Evolutionary conservation across 2,329 filamentous ascomycete genomes (phyloP), one percentile per base, ranked within the genome.

Genomic region (Alternaria sp.): DNA sequence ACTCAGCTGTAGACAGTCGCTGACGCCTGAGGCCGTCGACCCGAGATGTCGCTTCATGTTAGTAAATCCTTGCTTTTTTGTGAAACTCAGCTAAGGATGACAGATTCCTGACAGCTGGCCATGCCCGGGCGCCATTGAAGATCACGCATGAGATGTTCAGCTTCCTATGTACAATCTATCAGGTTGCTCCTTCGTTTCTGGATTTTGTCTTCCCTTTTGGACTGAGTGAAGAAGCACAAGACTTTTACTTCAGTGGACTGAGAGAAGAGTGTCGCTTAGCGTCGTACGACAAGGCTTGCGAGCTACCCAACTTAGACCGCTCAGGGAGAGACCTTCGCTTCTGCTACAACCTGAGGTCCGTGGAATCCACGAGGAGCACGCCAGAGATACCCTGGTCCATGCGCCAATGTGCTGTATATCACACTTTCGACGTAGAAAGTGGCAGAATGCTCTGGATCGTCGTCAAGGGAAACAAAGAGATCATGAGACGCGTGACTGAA

Each of bases 161-260:
- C 2, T 62, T 72, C 3, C 40, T 71, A 0, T 66, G 71, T 23
- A 66, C 70, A 0, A 76, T 78, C 56, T 71, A 77, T 60, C 78
- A 81, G 71, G 72, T 81, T 0, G 73, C 75, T 62, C 71, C 77
- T 1, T 57, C 64, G 0, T 81, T 81, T 59, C 57, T 82, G 1
- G 78, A 81, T 47, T 81, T 81, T 46, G n/a, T 81, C 0, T 79
- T 80, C 36, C 72, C 77, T 3, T 81, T 81, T 57, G 80, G 80
- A 1, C 59, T 64, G 12, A 75, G 77, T 54, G 56, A 71, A 6
- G 63, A 77, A 21, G 50, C 73, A 2, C 56, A 72, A 59, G 81
- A 82, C 54, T 77, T 78, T n/a, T 67, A 78, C 46, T 81, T 80
- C 49, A 77, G 75, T 56, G 80, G 78, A 1, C 76, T 83, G 46